Evolutionary conservation across 2,329 filamentous ascomycete genomes (phyloP).

Genomic region (Tolypocladium tropicale): DNA sequence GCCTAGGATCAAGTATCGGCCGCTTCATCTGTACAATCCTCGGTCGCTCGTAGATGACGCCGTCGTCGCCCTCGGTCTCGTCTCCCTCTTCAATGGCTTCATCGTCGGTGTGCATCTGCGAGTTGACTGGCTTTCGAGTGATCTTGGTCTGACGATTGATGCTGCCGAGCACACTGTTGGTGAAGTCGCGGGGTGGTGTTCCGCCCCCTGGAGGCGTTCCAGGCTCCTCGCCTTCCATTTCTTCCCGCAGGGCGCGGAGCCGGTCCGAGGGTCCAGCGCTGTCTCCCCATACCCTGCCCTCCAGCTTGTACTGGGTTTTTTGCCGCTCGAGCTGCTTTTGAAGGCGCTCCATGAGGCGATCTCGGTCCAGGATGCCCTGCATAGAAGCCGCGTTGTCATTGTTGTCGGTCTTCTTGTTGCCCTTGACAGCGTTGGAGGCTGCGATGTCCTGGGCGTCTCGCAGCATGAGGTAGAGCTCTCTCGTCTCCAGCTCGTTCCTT

Average conservation of each 20-base stretch:
- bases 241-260: slow-evolving; percentile 80
- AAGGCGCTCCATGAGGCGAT: slow-evolving; percentile 83
- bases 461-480: slow-evolving; percentile 96
- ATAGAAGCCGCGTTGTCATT: slow-evolving; percentile 64
- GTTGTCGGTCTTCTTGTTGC: slow-evolving; percentile 39
- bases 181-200: slow-evolving; percentile 52
- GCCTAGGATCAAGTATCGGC: slow-evolving; percentile 55
- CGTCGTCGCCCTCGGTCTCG: slow-evolving; percentile 41
- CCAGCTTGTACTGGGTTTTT: slow-evolving; percentile 95
- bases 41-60: slow-evolving; percentile 66
- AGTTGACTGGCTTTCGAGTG: slow-evolving; percentile 41
- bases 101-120: slow-evolving; percentile 25
- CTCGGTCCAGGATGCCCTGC: slow-evolving; percentile 88
- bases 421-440: slow-evolving; percentile 65
- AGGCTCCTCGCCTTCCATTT: slow-evolving; percentile 65
- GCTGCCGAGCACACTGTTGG: slow-evolving; percentile 63
- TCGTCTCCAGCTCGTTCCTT: slow-evolving; percentile 88
- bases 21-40: slow-evolving; percentile 69
- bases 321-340: slow-evolving; percentile 94
- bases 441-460: slow-evolving; percentile 94
- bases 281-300: slow-evolving; percentile 84
- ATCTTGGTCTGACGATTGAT: slow-evolving; percentile 53
- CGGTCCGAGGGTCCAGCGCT: slow-evolving; percentile 79
- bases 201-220: slow-evolving; percentile 36
- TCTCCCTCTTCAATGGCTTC: slow-evolving; percentile 38